phyloP scores from a whole-genome alignment of 179 eudicot genomes.

The Gypsophila paniculata region DNA sequence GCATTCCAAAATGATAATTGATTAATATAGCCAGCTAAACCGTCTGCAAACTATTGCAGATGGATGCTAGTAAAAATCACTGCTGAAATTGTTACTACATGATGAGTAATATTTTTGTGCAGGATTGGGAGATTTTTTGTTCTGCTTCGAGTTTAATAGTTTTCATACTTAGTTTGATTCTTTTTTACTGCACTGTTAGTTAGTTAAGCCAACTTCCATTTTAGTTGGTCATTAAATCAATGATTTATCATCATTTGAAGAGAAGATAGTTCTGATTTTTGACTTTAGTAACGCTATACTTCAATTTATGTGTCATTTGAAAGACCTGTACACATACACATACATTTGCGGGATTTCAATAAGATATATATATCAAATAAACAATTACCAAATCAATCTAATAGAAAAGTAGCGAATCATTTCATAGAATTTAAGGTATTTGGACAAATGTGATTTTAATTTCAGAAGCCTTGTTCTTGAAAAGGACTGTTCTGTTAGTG shows the following conservation, averaged over 20 bases:
- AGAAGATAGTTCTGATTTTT: too few relatives aligned
- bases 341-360: too few relatives aligned
- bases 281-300: too few relatives aligned
- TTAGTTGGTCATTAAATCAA: conserved; percentile 1
- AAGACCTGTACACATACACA: too few relatives aligned
- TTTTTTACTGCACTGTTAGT: not conserved
- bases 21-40: not conserved
- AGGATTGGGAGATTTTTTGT: not conserved
- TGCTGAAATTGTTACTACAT: not conserved
- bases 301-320: too few relatives aligned
- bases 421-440: too few relatives aligned
- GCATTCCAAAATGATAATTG: not conserved
- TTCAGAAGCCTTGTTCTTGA: not conserved
- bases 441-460: too few relatives aligned
- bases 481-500: not conserved
- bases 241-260: too few relatives aligned
- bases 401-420: too few relatives aligned
- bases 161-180: conserved; percentile 1
- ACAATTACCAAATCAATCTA: too few relatives aligned
- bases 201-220: not conserved
- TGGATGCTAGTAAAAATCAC: not conserved
- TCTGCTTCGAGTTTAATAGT: not conserved
- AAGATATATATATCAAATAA: too few relatives aligned
- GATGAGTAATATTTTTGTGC: not conserved
- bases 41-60: not conserved